A percentile compares a stretch with the other conserved stretches of the same genome.
Evolutionary conservation across 768 basidiomycete species (phyloP).

Genomic region (Naematelia aurantialba): DNA sequence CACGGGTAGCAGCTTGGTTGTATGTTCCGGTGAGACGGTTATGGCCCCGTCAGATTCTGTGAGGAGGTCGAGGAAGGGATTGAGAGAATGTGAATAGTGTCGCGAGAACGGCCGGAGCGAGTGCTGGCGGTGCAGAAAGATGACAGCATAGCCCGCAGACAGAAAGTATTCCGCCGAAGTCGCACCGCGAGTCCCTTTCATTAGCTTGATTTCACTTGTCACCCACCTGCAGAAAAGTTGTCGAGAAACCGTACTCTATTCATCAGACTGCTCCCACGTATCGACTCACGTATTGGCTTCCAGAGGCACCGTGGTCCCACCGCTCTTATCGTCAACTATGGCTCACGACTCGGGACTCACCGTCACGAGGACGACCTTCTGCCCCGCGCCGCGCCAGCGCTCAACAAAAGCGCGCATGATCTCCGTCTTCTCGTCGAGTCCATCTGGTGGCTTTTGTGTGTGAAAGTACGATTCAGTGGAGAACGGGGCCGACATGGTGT

Average conservation of each 20-base stretch:
- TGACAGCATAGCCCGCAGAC: slow-evolving; percentile 82
- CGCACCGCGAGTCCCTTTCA: slow-evolving; percentile 83
- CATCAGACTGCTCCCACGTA: slow-evolving; percentile 32
- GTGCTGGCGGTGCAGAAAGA: slow-evolving; percentile 98
- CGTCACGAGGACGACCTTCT: slow-evolving; percentile 87
- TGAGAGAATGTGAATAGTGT: slow-evolving; percentile 96
- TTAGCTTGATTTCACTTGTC: neutral
- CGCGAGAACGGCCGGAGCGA: slow-evolving; percentile 95
- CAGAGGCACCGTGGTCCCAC: slow-evolving; percentile 93
- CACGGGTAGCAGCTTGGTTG: slow-evolving; percentile 65
- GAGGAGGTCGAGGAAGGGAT: slow-evolving; percentile 94
- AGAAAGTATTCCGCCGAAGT: slow-evolving; percentile 98
- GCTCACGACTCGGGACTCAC: slow-evolving; percentile 56
- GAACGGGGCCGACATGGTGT: slow-evolving; percentile 57
- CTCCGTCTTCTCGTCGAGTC: slow-evolving; percentile 63
- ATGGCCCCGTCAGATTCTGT: slow-evolving; percentile 56
- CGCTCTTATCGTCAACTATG: slow-evolving; percentile 61
- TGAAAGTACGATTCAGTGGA: slow-evolving; percentile 87
- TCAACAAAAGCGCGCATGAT: slow-evolving; percentile 66
- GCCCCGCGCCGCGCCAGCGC: slow-evolving; percentile 60
- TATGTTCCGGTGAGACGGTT: slow-evolving; percentile 64
- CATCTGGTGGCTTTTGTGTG: slow-evolving; percentile 73
- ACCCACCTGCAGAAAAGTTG: slow-evolving; percentile 92
- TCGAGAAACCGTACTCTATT: slow-evolving; percentile 94
- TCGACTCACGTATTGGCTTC: slow-evolving; percentile 98